Evolutionary conservation across 768 basidiomycete species (phyloP).

Genomic region (Hemileccinum rubropunctum): DNA sequence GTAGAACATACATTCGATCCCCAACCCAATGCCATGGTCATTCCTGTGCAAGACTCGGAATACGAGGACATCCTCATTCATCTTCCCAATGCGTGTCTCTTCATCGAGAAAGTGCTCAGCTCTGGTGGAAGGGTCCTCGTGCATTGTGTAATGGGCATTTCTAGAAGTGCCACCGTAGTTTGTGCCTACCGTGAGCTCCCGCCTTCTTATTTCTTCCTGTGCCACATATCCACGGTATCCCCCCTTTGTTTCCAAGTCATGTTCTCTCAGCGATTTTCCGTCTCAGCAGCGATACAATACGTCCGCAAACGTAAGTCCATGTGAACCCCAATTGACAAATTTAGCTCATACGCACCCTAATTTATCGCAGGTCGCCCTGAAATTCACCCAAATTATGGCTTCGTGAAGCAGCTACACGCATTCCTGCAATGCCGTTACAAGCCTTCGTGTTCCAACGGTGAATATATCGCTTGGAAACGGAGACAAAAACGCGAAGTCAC

Average conservation of each 20-base stretch:
- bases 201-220: conserved; percentile 1
- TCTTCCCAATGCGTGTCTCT: conserved; percentile 54
- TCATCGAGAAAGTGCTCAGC: conserved; percentile 58
- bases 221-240: not conserved
- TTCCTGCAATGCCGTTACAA: conserved; percentile 52
- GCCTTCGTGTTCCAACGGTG: conserved; percentile 39
- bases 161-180: conserved; percentile 61
- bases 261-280: conserved; percentile 42
- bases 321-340: not conserved
- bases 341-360: conserved; percentile 10
- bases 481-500: conserved; percentile 51
- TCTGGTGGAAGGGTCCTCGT: conserved; percentile 58
- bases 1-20: conserved; percentile 47
- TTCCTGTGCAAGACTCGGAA: conserved; percentile 44
- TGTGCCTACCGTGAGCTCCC: conserved; percentile 49
- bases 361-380: conserved; percentile 34
- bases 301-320: conserved; percentile 45
- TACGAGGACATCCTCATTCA: conserved; percentile 62
- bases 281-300: conserved; percentile 44
- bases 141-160: conserved; percentile 74
- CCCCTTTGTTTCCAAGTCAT: conserved; percentile 40
- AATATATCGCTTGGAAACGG: conserved; percentile 60
- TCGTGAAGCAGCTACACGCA: conserved; percentile 55
- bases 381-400: conserved; percentile 44
- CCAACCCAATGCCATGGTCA: conserved; percentile 34